Evolutionary conservation across 345 rosid species (phyloP).

Genomic region (Ceriops decandra): DNA sequence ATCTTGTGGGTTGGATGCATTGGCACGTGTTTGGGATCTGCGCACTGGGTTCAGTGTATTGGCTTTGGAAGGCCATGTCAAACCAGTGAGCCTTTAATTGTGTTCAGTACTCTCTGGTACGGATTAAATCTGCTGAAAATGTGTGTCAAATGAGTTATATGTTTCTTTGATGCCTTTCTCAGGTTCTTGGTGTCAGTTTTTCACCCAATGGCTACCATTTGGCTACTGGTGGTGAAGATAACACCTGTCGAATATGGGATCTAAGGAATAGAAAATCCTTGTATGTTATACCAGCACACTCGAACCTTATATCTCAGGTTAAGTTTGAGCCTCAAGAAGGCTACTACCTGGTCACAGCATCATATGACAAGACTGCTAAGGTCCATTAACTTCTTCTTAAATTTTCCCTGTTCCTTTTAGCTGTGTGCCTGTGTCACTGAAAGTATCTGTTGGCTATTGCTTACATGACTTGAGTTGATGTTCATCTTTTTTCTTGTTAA

Average conservation of each 20-base stretch:
- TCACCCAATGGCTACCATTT: constrained; percentile 97
- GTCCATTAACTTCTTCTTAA: constrained; percentile 27
- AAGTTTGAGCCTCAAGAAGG: constrained; percentile 98
- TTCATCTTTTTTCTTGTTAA: background rate
- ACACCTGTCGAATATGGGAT: constrained; percentile 94
- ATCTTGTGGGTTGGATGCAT: constrained; percentile 85
- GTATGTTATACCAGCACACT: constrained; percentile 85
- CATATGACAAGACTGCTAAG: constrained; percentile 92
- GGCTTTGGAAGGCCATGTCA: constrained; percentile 91
- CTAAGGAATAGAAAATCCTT: constrained; percentile 80
- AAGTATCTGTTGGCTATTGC: background rate
- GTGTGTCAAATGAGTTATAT: constrained; percentile 7
- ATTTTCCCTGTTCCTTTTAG: background rate
- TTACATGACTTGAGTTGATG: constrained; percentile 13
- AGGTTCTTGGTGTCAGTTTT: constrained; percentile 81
- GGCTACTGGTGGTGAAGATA: constrained; percentile 95
- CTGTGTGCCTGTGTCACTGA: background rate
- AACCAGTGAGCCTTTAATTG: constrained; percentile 51
- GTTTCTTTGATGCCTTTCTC: constrained; percentile 24
- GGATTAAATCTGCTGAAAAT: background rate
- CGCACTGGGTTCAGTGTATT: constrained; percentile 86
- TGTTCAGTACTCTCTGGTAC: background rate
- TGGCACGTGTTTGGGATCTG: constrained; percentile 97
- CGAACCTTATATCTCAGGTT: constrained; percentile 86
- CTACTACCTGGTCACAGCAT: constrained; percentile 80